These are phyloP conservation scores for Leptodermis oblonga DNA, from an alignment of 257 asterid species.

Conservation along the genomic window DNA sequence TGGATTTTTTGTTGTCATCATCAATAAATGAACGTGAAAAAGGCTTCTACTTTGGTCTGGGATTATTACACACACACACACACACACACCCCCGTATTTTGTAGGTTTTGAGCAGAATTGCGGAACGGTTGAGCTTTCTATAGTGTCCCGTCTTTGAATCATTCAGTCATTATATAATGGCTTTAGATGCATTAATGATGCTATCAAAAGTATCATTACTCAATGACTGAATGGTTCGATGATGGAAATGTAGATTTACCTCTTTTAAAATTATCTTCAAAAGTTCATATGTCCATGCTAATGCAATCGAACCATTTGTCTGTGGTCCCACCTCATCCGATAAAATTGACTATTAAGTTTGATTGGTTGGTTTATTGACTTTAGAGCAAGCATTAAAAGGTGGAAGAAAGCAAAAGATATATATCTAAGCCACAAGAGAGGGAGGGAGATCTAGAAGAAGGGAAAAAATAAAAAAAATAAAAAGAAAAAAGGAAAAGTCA, in stretches of 20 bases:
- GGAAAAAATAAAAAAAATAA: too few species aligned
- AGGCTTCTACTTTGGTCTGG: not conserved
- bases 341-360: not conserved
- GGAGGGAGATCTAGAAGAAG: too few species aligned
- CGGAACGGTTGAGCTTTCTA: too few species aligned
- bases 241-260: not conserved
- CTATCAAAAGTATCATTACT: not conserved
- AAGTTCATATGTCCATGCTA: not conserved
- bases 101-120: not conserved
- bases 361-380: constrained; percentile 11
- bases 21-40: too few species aligned
- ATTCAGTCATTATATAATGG: too few species aligned
- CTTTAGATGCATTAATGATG: too few species aligned
- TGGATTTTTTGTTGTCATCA: too few species aligned
- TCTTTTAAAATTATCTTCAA: not conserved
- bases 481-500: constrained; percentile 9
- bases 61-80: too few species aligned
- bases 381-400: not conserved
- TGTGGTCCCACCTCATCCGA: not conserved
- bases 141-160: too few species aligned
- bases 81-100: too few species aligned
- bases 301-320: too few species aligned
- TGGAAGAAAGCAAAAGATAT: not conserved
- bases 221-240: not conserved
- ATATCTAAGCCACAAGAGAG: too few species aligned